A percentile compares a stretch with the other conserved stretches of the same genome.
phyloP scores from a whole-genome alignment of 1,139 yeast species.

The Geotrichum restrictum region DNA sequence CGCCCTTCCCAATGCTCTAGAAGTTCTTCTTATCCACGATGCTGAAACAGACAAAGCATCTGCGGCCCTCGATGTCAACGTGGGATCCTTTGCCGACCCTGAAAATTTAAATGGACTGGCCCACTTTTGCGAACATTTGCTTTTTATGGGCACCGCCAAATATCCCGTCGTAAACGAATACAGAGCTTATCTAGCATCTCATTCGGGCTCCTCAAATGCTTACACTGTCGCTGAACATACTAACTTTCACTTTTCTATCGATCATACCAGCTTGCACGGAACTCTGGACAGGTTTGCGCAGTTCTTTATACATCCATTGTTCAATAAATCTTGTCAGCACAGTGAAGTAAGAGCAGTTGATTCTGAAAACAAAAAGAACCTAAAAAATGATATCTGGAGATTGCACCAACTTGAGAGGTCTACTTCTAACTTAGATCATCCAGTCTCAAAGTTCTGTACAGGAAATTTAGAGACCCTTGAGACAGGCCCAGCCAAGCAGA shows the following conservation, averaged over 20 bases:
- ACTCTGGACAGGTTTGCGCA: conserved; percentile 92
- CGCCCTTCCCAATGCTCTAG: conserved; percentile 61
- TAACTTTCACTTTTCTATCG: conserved; percentile 83
- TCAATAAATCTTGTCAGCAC: conserved; percentile 75
- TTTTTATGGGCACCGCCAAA: conserved; percentile 95
- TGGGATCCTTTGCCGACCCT: conserved; percentile 84
- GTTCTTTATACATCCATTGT: conserved; percentile 81
- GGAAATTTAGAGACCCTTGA: conserved; percentile 65
- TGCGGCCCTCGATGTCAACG: conserved; percentile 87
- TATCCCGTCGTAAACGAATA: conserved; percentile 91
- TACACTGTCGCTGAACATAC: conserved; percentile 88
- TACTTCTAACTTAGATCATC: conserved; percentile 66
- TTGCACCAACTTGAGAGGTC: conserved; percentile 77
- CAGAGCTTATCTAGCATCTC: conserved; percentile 68
- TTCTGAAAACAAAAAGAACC: conserved; percentile 88
- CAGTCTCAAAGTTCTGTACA: conserved; percentile 67
- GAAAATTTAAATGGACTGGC: conserved; percentile 78
- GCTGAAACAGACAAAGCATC: conserved; percentile 83
- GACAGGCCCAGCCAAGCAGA: conserved; percentile 47
- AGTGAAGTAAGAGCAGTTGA: conserved; percentile 93
- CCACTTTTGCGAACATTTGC: conserved; percentile 91
- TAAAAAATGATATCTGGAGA: conserved; percentile 88
- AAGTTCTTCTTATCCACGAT: conserved; percentile 75
- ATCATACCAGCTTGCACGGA: conserved; percentile 70
- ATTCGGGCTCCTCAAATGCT: conserved; percentile 68